Conservation (phyloP, 768 basidiomycete genomes). For the Boletus pseudopeckii region DNA sequence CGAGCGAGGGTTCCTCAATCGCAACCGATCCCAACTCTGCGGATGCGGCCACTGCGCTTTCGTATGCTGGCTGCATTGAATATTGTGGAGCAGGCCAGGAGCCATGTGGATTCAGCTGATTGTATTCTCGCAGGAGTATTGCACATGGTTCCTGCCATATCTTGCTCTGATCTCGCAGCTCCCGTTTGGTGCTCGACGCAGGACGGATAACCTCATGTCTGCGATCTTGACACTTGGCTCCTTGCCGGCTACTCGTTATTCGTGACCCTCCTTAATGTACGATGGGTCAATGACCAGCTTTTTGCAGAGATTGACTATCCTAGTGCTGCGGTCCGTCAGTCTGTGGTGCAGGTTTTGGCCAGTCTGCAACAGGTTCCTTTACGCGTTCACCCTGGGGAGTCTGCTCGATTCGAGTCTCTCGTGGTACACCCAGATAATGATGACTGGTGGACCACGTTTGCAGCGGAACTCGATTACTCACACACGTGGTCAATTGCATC, state of each 20-base stretch:
- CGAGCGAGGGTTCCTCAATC: slow-evolving; percentile 3
- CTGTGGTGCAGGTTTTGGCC: slow-evolving; percentile 34
- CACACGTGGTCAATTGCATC: slow-evolving; percentile 41
- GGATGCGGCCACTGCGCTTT: slow-evolving; percentile 8
- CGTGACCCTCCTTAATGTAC: slow-evolving; percentile 40
- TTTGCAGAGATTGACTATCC: slow-evolving; percentile 32
- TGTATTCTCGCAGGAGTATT: slow-evolving; percentile 34
- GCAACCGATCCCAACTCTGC: neutral
- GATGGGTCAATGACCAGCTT: slow-evolving; percentile 37
- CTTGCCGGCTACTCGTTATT: slow-evolving; percentile 45
- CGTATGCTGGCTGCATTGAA: neutral
- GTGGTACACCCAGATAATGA: slow-evolving; percentile 41
- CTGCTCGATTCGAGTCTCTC: slow-evolving; percentile 37
- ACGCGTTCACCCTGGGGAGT: slow-evolving; percentile 25
- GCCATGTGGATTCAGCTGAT: slow-evolving; percentile 19
- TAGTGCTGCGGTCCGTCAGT: neutral
- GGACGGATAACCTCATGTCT: slow-evolving; percentile 39
- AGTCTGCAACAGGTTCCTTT: slow-evolving; percentile 43
- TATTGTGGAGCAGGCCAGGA: slow-evolving; percentile 13
- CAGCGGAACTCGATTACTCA: slow-evolving; percentile 33
- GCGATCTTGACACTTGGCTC: slow-evolving; percentile 43
- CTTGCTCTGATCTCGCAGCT: slow-evolving; percentile 47
- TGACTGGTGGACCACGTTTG: slow-evolving; percentile 38
- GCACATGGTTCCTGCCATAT: slow-evolving; percentile 47
- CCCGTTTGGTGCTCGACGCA: slow-evolving; percentile 43